Evolutionary conservation across 2,329 filamentous ascomycete species (phyloP).

Genomic region (Dactylellina parvicollis): DNA sequence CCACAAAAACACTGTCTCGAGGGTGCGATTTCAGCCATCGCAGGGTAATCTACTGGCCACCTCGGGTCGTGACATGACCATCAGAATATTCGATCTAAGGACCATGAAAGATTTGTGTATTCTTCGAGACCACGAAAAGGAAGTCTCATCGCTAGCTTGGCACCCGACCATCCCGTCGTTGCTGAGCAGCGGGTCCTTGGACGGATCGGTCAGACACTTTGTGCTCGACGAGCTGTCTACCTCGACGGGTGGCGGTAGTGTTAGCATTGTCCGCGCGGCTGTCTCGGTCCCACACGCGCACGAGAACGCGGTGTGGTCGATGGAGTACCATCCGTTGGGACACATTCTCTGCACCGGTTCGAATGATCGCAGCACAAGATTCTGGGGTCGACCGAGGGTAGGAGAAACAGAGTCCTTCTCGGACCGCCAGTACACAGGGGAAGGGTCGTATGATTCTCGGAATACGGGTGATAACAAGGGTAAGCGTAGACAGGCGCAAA

Average conservation of each 20-base stretch:
- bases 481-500: constrained; percentile 68
- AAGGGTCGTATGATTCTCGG: constrained; percentile 89
- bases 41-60: constrained; percentile 88
- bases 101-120: constrained; percentile 99
- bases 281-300: constrained; percentile 89
- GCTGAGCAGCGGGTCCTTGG: constrained; percentile 87
- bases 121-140: constrained; percentile 93
- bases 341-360: constrained; percentile 95
- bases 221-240: constrained; percentile 90
- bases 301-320: constrained; percentile 94
- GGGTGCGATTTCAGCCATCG: constrained; percentile 86
- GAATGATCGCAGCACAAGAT: constrained; percentile 94
- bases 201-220: constrained; percentile 91
- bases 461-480: constrained; percentile 78
- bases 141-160: constrained; percentile 91
- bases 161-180: constrained; percentile 91
- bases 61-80: constrained; percentile 90
- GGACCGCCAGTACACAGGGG: constrained; percentile 94
- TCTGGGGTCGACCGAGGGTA: constrained; percentile 91
- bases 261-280: constrained; percentile 91
- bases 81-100: constrained; percentile 90
- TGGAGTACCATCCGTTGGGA: constrained; percentile 96
- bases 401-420: constrained; percentile 86
- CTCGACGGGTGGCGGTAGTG: constrained; percentile 77
- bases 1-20: constrained; percentile 96